These are phyloP conservation scores for Candida andamanensis DNA, from an alignment of 805 yeast genomes.

Conservation along the genomic window DNA sequence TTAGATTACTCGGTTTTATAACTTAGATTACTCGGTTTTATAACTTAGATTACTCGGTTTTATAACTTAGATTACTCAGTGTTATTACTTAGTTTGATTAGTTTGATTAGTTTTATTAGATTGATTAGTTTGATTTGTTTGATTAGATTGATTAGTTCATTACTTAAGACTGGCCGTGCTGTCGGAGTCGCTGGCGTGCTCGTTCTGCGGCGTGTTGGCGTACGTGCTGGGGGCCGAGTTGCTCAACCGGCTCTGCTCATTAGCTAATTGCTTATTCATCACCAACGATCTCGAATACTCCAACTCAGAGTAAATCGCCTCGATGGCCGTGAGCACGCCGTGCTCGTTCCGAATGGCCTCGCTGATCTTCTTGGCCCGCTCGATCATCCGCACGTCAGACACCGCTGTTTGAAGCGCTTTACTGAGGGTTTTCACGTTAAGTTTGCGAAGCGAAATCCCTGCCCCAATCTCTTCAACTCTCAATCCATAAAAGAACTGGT, in stretches of 20 bases:
- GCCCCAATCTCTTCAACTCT: slow-evolving; percentile 87
- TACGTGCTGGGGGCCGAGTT: slow-evolving; percentile 1
- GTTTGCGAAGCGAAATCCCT: slow-evolving; percentile 65
- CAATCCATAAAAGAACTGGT: slow-evolving; percentile 86
- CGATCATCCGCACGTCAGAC: slow-evolving; percentile 58
- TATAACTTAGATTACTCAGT: too few species aligned
- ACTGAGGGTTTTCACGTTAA: slow-evolving; percentile 58
- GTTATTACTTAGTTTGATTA: too few species aligned
- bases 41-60: too few species aligned
- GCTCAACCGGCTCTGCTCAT: slow-evolving; percentile 16
- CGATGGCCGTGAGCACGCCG: slow-evolving; percentile 77
- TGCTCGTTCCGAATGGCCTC: slow-evolving; percentile 62
- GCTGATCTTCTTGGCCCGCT: slow-evolving; percentile 62
- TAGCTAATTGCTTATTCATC: slow-evolving; percentile 37
- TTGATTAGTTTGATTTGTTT: too few species aligned
- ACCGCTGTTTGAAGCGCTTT: slow-evolving; percentile 69
- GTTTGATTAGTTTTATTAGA: too few species aligned
- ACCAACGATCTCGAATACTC: slow-evolving; percentile 68
- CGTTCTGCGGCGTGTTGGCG: slow-evolving; percentile 3
- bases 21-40: too few species aligned
- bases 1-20: too few species aligned
- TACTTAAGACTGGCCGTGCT: too few species aligned
- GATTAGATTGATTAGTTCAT: too few species aligned
- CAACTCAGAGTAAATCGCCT: slow-evolving; percentile 69
- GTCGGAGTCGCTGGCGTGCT: slow-evolving; percentile 1